Percentiles rank a stretch among this genome's conserved stretches.
phyloP scores from a whole-genome alignment of 2,329 filamentous ascomycete genomes.

The Xylariaceae sp. region DNA sequence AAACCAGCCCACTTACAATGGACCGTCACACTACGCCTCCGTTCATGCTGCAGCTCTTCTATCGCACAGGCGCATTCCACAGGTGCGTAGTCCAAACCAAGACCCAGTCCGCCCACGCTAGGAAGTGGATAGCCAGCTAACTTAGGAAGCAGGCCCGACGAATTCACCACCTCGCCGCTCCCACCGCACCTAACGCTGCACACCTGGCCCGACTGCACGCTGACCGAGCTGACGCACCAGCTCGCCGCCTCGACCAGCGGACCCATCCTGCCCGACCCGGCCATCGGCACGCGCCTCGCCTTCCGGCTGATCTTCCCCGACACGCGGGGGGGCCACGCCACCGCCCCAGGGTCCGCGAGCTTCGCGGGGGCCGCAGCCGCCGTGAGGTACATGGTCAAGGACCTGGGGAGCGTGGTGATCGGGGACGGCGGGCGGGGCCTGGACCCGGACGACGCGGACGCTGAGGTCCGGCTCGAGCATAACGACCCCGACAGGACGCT shows the following conservation, averaged over 20 bases:
- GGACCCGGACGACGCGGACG: conserved; percentile 36
- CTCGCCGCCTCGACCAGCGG: conserved; percentile 63
- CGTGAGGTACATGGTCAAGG: conserved; percentile 70
- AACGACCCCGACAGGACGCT: conserved; percentile 66
- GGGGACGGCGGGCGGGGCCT: conserved; percentile 57
- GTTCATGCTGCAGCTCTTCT: conserved; percentile 86
- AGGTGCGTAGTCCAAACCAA: conserved; percentile 47
- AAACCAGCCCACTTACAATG: conserved; percentile 40
- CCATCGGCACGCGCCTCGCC: conserved; percentile 80
- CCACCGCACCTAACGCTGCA: conserved; percentile 77
- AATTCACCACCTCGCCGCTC: conserved; percentile 64
- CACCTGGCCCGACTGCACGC: conserved; percentile 80
- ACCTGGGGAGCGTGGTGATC: conserved; percentile 81
- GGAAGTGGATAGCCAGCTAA: conserved; percentile 16
- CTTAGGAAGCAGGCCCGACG: conserved; percentile 58
- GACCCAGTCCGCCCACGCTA: background rate
- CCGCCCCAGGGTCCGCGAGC: no score
- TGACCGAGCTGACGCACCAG: conserved; percentile 79
- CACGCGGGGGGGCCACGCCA: conserved; percentile 43
- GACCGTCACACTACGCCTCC: conserved; percentile 75
- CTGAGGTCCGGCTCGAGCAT: conserved; percentile 36
- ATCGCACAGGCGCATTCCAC: conserved; percentile 73
- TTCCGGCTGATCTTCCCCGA: conserved; percentile 89
- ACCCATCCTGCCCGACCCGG: conserved; percentile 67
- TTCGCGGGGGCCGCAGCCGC: conserved; percentile 5